A percentile compares a stretch with the other conserved stretches of the same genome.
Evolutionary conservation across 441 rosid genomes (phyloP).

Genomic region (Gossypium schwendimanii): DNA sequence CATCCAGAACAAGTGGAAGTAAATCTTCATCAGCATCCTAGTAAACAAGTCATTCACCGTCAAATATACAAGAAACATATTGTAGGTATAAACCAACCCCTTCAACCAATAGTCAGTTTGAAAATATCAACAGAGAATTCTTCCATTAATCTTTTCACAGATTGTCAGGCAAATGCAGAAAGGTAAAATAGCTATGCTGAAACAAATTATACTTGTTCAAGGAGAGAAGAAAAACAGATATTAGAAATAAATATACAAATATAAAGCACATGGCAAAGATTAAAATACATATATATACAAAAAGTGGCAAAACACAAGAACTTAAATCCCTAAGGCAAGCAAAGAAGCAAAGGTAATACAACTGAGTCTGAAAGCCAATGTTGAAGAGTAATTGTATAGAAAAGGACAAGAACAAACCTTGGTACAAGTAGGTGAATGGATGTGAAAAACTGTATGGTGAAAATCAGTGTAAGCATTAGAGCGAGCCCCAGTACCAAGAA

Average conservation of each 20-base stretch:
- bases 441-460: conserved; percentile 98
- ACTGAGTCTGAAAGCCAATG: background rate
- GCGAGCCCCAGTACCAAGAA: conserved; percentile 96
- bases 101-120: background rate
- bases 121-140: background rate
- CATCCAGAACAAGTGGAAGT: conserved; percentile 82
- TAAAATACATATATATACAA: background rate
- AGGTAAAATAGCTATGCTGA: conserved; percentile 5
- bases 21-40: conserved; percentile 82
- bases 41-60: conserved; percentile 28
- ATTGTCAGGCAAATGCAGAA: conserved; percentile 9
- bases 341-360: background rate
- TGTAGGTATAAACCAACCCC: background rate
- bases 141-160: conserved; percentile 11
- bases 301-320: conserved; percentile 3
- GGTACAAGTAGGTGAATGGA: conserved; percentile 84
- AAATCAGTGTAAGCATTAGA: conserved; percentile 99
- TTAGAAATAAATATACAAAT: background rate
- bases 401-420: conserved; percentile 46
- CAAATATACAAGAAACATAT: conserved; percentile 17
- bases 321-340: conserved; percentile 11
- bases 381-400: conserved; percentile 11
- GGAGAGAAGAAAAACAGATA: background rate
- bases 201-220: conserved; percentile 5
- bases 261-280: conserved; percentile 4